Conservation (phyloP, 768 basidiomycete species). For the Rhizopogon vesiculosus region DNA sequence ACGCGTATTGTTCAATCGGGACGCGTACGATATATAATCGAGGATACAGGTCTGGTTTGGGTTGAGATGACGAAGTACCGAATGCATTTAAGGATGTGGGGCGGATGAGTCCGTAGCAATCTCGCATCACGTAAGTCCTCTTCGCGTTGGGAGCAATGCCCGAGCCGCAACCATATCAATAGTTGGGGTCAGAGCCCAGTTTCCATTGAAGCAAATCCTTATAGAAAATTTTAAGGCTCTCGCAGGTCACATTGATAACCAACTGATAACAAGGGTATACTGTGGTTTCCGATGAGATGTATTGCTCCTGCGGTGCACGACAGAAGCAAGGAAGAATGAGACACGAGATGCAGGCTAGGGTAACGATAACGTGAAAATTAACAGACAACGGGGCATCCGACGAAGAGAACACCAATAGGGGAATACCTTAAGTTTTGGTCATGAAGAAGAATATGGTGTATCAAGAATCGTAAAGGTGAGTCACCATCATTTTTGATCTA, state of each 20-base stretch:
- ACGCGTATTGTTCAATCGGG: too few relatives aligned
- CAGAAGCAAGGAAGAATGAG: slow-evolving; percentile 9
- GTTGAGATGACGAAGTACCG: too few relatives aligned
- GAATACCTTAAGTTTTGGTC: slow-evolving; percentile 32
- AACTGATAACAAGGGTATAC: slow-evolving; percentile 3
- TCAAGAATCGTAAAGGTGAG: slow-evolving; percentile 11
- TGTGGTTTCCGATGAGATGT: slow-evolving; percentile 8
- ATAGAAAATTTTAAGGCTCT: neutral
- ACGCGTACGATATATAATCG: too few relatives aligned
- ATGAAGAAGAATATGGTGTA: slow-evolving; percentile 16
- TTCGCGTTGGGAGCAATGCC: too few relatives aligned
- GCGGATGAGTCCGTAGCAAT: too few relatives aligned
- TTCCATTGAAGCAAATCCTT: too few relatives aligned
- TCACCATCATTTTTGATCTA: slow-evolving; percentile 24
- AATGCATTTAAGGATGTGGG: too few relatives aligned
- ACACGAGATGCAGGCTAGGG: slow-evolving; percentile 20
- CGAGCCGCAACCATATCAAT: too few relatives aligned
- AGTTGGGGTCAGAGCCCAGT: too few relatives aligned
- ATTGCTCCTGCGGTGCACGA: slow-evolving; percentile 5
- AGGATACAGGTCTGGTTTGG: too few relatives aligned
- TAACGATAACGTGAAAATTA: slow-evolving; percentile 29
- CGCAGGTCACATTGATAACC: neutral
- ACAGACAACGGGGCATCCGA: slow-evolving; percentile 21
- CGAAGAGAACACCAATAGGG: slow-evolving; percentile 27
- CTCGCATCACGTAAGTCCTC: too few relatives aligned